Evolutionary conservation across 352 stramenopile genomes (phyloP).

Genomic region (Pythium scleroteichum): DNA sequence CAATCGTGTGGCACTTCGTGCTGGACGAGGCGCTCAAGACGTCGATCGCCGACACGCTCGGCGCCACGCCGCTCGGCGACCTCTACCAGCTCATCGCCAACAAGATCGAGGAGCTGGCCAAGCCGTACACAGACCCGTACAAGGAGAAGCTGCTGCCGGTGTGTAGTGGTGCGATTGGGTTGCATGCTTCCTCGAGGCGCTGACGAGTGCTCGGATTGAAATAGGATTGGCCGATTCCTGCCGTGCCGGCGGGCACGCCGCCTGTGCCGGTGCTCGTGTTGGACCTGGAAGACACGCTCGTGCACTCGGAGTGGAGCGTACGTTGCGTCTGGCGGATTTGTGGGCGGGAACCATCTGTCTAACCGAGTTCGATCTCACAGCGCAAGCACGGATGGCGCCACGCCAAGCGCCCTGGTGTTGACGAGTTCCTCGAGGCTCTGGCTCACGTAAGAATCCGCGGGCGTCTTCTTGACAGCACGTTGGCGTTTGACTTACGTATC

Average conservation of each 20-base stretch:
- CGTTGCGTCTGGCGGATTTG: constrained; percentile 15
- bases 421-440: constrained; percentile 84
- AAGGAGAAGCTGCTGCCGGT: constrained; percentile 80
- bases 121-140: constrained; percentile 81
- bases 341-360: constrained; percentile 11
- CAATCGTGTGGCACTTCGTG: constrained; percentile 72
- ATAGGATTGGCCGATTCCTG: constrained; percentile 80
- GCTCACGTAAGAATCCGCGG: constrained; percentile 65
- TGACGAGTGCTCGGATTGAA: background rate
- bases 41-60: constrained; percentile 42
- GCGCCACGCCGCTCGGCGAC: constrained; percentile 65
- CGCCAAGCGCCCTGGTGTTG: constrained; percentile 81
- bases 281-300: constrained; percentile 85
- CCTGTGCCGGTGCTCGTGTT: constrained; percentile 81
- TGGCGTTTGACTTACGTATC: background rate
- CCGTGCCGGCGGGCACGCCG: constrained; percentile 74
- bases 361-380: constrained; percentile 27
- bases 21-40: constrained; percentile 61
- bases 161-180: background rate
- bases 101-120: constrained; percentile 70
- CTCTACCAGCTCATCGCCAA: constrained; percentile 55
- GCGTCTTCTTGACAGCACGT: background rate
- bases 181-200: background rate
- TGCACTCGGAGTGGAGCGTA: constrained; percentile 90
- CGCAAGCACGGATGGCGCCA: constrained; percentile 88